These are phyloP conservation scores for Globisporangium takayamanum DNA, from an alignment of 352 stramenopile species.

Conservation along the genomic window DNA sequence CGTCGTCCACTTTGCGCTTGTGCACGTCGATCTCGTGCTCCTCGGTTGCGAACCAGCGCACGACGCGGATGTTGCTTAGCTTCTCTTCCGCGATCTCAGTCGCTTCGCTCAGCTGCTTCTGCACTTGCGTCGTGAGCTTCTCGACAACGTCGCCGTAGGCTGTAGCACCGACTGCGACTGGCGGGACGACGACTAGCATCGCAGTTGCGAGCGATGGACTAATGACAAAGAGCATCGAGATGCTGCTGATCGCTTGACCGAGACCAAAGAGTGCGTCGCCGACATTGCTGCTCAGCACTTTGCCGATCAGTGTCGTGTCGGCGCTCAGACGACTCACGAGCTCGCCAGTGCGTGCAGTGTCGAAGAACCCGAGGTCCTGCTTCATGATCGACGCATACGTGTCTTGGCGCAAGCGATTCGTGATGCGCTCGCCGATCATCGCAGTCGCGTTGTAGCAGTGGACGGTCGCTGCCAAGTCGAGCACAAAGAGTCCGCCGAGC, in stretches of 20 bases:
- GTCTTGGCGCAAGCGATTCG: conserved; percentile 65
- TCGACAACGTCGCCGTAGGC: conserved; percentile 87
- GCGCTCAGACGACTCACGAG: conserved; percentile 88
- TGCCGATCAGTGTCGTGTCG: conserved; percentile 89
- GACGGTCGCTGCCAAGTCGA: conserved; percentile 64
- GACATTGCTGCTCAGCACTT: conserved; percentile 90
- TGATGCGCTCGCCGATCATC: conserved; percentile 85
- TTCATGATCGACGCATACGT: conserved; percentile 74
- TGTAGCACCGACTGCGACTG: conserved; percentile 81
- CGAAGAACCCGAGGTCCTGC: conserved; percentile 91
- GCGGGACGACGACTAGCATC: conserved; percentile 89
- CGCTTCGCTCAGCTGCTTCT: conserved; percentile 87
- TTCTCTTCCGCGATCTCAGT: conserved; percentile 92
- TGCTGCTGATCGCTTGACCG: conserved; percentile 79
- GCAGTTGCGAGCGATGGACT: conserved; percentile 87
- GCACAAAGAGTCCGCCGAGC: conserved; percentile 60
- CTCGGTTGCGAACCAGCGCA: conserved; percentile 88
- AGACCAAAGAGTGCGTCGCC: conserved; percentile 61
- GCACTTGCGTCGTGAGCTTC: conserved; percentile 81
- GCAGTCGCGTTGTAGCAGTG: conserved; percentile 73
- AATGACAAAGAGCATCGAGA: conserved; percentile 89
- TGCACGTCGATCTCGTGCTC: conserved; percentile 56
- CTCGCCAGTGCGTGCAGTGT: conserved; percentile 84
- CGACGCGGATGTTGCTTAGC: conserved; percentile 88
- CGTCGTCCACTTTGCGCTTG: conserved; percentile 48